Percentiles rank a stretch among this genome's conserved stretches.
Conservation (phyloP, 2,329 filamentous ascomycete genomes). For the Colletotrichum lentis region DNA sequence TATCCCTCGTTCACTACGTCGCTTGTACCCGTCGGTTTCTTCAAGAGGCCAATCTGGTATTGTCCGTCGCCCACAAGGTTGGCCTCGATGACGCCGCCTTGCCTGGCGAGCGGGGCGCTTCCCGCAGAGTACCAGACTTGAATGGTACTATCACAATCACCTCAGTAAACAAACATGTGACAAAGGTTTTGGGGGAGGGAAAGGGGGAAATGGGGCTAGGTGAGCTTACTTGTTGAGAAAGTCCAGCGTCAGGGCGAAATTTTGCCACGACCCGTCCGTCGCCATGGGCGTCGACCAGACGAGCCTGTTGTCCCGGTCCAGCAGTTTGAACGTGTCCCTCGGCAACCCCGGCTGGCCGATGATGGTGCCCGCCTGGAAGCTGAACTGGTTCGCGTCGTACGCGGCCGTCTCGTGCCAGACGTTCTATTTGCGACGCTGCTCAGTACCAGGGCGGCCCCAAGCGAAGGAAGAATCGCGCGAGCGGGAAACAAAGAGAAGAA, state of each 20-base stretch:
- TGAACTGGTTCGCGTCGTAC: slow-evolving; percentile 51
- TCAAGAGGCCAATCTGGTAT: slow-evolving; percentile 65
- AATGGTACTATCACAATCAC: slow-evolving; percentile 30
- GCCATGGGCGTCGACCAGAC: slow-evolving; percentile 37
- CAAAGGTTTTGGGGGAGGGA: background rate
- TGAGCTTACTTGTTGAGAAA: slow-evolving; percentile 32
- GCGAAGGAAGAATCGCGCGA: background rate
- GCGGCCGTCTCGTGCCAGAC: slow-evolving; percentile 51
- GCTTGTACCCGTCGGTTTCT: slow-evolving; percentile 62
- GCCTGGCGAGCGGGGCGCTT: slow-evolving; percentile 23
- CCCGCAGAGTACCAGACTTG: slow-evolving; percentile 38
- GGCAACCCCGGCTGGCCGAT: slow-evolving; percentile 38
- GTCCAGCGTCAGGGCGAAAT: slow-evolving; percentile 40
- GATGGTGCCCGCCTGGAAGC: slow-evolving; percentile 49
- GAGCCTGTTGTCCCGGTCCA: slow-evolving; percentile 34
- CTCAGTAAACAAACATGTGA: background rate
- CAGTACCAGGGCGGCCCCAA: too few species aligned
- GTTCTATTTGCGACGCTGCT: slow-evolving; percentile 37
- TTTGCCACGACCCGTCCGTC: slow-evolving; percentile 38
- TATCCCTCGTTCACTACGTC: slow-evolving; percentile 61
- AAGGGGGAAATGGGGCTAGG: background rate
- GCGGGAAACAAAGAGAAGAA: background rate
- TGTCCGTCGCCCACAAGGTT: slow-evolving; percentile 27
- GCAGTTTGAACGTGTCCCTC: slow-evolving; percentile 33
- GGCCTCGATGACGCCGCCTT: slow-evolving; percentile 7